Evolutionary conservation across 139 green algal genomes (phyloP).

Genomic region (Diplosphaera chodatii): DNA sequence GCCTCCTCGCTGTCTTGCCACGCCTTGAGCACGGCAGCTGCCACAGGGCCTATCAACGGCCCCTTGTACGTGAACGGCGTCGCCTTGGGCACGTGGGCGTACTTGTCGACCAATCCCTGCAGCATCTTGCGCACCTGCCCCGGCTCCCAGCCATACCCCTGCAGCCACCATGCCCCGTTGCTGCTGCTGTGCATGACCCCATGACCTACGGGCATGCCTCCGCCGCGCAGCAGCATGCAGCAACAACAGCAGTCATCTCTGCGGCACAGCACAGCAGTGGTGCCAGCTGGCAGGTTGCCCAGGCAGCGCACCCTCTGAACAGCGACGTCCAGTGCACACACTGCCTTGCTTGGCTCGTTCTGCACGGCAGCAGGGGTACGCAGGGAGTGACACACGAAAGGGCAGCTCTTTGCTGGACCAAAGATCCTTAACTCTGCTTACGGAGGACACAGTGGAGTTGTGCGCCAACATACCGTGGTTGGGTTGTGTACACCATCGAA

Average conservation of each 20-base stretch:
- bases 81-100: conserved; percentile 14
- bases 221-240: no score
- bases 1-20: background rate
- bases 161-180: no score
- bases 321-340: conserved; percentile 3
- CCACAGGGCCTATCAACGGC: background rate
- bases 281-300: no score
- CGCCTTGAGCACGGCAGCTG: background rate
- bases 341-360: background rate
- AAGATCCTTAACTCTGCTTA: no score
- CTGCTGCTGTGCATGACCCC: no score
- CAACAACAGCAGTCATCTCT: no score
- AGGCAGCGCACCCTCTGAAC: conserved; percentile 5
- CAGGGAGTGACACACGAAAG: no score
- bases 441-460: no score
- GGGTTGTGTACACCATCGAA: background rate
- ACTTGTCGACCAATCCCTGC: conserved; percentile 13
- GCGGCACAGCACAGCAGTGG: no score
- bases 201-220: no score
- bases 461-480: background rate
- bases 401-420: no score
- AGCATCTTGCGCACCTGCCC: conserved; percentile 20
- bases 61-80: conserved; percentile 11
- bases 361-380: background rate
- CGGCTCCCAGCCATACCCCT: conserved; percentile 17